These are phyloP conservation scores for Mycena citricolor DNA, from an alignment of 1,284 basidiomycete species.

Conservation along the genomic window DNA sequence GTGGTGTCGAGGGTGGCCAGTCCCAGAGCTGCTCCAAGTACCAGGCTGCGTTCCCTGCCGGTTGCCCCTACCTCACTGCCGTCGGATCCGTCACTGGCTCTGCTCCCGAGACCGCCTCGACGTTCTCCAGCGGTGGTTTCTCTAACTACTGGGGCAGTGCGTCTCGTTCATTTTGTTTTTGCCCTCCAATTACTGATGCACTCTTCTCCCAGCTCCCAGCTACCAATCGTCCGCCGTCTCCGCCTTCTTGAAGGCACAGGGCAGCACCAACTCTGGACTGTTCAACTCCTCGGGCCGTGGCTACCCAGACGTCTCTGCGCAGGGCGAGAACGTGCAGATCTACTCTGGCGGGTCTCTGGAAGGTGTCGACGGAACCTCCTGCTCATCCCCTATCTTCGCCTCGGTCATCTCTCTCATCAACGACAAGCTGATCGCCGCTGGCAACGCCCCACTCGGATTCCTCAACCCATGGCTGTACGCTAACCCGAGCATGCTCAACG, in stretches of 20 bases:
- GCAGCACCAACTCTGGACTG: constrained; percentile 38
- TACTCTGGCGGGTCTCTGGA: constrained; percentile 3
- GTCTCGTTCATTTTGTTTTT: too few relatives aligned
- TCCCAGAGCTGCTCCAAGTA: too few relatives aligned
- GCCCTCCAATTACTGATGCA: constrained; percentile 46
- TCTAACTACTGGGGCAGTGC: constrained; percentile 41
- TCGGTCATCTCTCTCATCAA: constrained; percentile 19
- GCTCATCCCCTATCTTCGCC: constrained; percentile 21
- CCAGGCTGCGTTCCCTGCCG: too few relatives aligned
- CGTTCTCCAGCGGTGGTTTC: constrained; percentile 43
- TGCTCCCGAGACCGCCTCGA: constrained; percentile 8
- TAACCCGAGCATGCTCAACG: constrained; percentile 15
- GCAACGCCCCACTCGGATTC: constrained; percentile 18
- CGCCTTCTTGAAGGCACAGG: constrained; percentile 39
- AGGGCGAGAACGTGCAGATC: constrained; percentile 20
- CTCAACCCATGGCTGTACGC: constrained; percentile 17
- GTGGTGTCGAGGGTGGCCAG: constrained; percentile 64
- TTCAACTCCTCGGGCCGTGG: constrained; percentile 33
- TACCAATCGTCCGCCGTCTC: constrained; percentile 44
- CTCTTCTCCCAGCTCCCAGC: constrained; percentile 34
- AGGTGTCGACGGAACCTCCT: constrained; percentile 14
- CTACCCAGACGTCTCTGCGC: constrained; percentile 19
- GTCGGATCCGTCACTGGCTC: too few relatives aligned
- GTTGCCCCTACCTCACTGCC: too few relatives aligned
- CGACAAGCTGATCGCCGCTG: constrained; percentile 16